Conservation (phyloP, 1,284 basidiomycete species). For the Cutaneotrichosporon sp. region DNA sequence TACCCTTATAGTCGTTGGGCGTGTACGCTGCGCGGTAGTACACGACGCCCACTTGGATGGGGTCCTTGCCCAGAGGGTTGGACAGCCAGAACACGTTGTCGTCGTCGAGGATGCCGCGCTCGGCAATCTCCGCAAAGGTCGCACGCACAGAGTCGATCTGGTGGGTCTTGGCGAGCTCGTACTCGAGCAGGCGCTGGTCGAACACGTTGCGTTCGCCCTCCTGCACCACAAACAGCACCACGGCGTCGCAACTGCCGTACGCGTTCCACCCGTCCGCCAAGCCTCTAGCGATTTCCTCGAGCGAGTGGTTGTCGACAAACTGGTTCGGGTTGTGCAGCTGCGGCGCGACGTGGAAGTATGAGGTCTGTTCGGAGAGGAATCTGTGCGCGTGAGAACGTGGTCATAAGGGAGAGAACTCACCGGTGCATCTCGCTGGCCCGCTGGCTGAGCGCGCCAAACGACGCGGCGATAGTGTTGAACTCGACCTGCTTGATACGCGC, state of each 20-base stretch:
- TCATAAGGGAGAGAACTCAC: constrained; percentile 51
- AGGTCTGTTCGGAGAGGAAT: constrained; percentile 61
- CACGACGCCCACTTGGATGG: constrained; percentile 68
- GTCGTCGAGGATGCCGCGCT: constrained; percentile 53
- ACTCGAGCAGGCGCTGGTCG: constrained; percentile 86
- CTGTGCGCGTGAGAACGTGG: constrained; percentile 46
- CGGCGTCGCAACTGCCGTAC: constrained; percentile 52
- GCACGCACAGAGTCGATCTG: constrained; percentile 66
- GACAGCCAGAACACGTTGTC: constrained; percentile 51
- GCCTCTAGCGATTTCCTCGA: constrained; percentile 65
- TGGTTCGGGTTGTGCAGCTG: constrained; percentile 54
- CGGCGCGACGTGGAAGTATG: constrained; percentile 61
- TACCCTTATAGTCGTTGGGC: constrained; percentile 70
- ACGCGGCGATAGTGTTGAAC: constrained; percentile 94
- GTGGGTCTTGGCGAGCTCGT: constrained; percentile 64
- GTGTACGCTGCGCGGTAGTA: constrained; percentile 87
- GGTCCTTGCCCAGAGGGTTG: constrained; percentile 39
- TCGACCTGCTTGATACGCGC: constrained; percentile 84
- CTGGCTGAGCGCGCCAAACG: constrained; percentile 79
- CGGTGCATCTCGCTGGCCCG: constrained; percentile 69
- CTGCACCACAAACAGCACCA: constrained; percentile 81
- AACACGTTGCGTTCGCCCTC: constrained; percentile 90
- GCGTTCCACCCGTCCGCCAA: constrained; percentile 72
- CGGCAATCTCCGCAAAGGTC: constrained; percentile 64
- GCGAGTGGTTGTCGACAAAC: constrained; percentile 71